These are phyloP conservation scores for Nigrospora osmanthi DNA, from an alignment of 2,329 filamentous ascomycete species.

Conservation along the genomic window DNA sequence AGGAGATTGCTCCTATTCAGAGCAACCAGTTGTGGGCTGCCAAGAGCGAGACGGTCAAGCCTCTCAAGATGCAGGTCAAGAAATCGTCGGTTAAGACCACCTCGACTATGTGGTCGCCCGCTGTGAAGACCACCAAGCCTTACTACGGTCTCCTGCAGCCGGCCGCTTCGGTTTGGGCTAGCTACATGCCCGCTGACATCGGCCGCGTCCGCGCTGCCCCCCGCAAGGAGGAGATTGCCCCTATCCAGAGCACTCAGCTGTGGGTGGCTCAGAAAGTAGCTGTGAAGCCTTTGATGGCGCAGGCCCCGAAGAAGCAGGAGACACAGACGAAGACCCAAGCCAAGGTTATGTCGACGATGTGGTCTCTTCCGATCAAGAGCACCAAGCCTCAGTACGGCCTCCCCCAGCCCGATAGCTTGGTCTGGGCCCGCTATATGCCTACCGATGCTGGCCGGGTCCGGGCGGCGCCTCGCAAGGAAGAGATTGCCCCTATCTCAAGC, in stretches of 20 bases:
- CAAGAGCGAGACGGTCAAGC: too few species aligned
- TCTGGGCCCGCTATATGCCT: background rate
- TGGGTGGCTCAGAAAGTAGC: background rate
- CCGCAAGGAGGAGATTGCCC: background rate
- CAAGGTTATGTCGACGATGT: too few species aligned
- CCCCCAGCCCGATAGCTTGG: background rate
- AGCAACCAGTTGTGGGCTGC: background rate
- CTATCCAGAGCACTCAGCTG: background rate
- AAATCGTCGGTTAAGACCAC: too few species aligned
- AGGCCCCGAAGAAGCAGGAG: too few species aligned
- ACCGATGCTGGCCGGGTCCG: background rate
- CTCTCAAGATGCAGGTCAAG: too few species aligned
- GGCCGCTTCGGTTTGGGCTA: background rate
- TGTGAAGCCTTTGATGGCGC: too few species aligned
- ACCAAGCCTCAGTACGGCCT: background rate
- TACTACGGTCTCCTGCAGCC: background rate
- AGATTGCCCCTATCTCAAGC: conserved; percentile 1
- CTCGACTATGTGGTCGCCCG: background rate
- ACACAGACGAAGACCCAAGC: too few species aligned
- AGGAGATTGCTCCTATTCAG: background rate
- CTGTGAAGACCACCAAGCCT: background rate
- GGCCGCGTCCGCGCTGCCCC: background rate
- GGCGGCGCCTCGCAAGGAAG: background rate
- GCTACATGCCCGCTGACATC: background rate
- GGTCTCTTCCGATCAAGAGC: too few species aligned